Conservation (phyloP, 2,329 filamentous ascomycete genomes). For the Aspergillus sp. region DNA sequence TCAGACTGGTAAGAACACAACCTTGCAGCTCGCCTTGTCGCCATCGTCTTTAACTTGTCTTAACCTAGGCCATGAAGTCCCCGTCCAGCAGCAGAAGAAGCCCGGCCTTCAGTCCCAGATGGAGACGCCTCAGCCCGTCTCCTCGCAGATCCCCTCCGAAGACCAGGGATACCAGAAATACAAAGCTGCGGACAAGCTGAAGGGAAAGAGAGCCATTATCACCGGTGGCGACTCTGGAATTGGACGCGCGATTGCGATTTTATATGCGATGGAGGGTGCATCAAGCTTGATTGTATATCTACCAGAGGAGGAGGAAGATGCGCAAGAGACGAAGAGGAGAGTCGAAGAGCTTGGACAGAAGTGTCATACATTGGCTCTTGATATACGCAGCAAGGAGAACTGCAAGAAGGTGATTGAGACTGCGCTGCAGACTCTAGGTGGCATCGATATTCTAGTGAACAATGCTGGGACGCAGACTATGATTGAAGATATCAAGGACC, state of each 20-base stretch:
- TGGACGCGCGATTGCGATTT: conserved; percentile 72
- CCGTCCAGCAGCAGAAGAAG: conserved; percentile 56
- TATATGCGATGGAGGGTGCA: conserved; percentile 82
- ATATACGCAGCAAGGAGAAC: conserved; percentile 68
- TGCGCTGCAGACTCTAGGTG: conserved; percentile 67
- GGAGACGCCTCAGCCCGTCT: conserved; percentile 61
- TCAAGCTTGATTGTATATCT: conserved; percentile 75
- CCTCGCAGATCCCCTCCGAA: conserved; percentile 68
- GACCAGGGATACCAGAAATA: conserved; percentile 72
- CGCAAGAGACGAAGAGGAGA: conserved; percentile 71
- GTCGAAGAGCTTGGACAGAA: conserved; percentile 70
- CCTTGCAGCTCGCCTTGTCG: neutral
- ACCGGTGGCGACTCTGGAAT: conserved; percentile 83
- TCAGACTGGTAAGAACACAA: conserved; percentile 32
- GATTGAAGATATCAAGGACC: conserved; percentile 70
- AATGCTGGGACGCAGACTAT: conserved; percentile 79
- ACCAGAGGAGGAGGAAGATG: conserved; percentile 75
- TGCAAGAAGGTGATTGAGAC: conserved; percentile 72
- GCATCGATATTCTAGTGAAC: conserved; percentile 70
- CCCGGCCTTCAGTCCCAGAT: conserved; percentile 62
- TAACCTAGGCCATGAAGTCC: conserved; percentile 53
- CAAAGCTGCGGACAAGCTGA: conserved; percentile 74
- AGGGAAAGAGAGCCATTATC: conserved; percentile 76
- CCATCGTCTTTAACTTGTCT: neutral
- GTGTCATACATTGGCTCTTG: conserved; percentile 66